Evolutionary conservation across 306 rosid genomes (phyloP).

Genomic region (Casuarina cunninghamiana): DNA sequence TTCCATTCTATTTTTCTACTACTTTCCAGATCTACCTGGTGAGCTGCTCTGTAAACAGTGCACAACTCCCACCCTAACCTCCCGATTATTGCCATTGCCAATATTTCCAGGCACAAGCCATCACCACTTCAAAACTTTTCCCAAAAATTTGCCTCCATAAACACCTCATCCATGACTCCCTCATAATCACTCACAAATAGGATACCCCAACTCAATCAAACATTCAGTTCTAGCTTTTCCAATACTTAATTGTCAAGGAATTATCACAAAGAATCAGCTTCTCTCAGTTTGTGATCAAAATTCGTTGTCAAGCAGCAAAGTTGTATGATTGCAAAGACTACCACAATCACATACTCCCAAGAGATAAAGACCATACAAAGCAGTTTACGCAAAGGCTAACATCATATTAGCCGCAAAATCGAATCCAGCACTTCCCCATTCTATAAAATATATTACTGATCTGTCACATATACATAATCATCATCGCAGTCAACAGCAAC

Average conservation of each 20-base stretch:
- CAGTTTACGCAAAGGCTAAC: constrained; percentile 16
- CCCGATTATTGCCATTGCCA: not conserved
- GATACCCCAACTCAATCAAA: not conserved
- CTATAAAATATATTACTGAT: not conserved
- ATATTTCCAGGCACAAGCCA: constrained; percentile 2
- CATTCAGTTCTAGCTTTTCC: not conserved
- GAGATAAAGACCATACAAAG: not conserved
- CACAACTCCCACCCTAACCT: not conserved
- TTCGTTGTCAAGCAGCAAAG: not conserved
- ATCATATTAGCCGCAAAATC: constrained; percentile 14
- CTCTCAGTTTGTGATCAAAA: not conserved
- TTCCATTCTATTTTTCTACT: not conserved
- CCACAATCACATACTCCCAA: constrained; percentile 18
- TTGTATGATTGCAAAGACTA: not conserved
- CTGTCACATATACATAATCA: not conserved
- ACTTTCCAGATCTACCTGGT: not conserved
- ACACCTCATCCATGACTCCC: not conserved
- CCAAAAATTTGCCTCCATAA: not conserved
- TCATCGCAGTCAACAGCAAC: constrained; percentile 26
- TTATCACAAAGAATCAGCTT: not conserved
- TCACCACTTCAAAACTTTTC: constrained; percentile 6
- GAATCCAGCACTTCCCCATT: constrained; percentile 6
- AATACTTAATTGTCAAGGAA: not conserved
- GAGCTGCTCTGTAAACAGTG: not conserved
- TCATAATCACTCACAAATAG: not conserved